phyloP scores from a whole-genome alignment of 805 yeast species.

The Ogataea paraovalis region DNA sequence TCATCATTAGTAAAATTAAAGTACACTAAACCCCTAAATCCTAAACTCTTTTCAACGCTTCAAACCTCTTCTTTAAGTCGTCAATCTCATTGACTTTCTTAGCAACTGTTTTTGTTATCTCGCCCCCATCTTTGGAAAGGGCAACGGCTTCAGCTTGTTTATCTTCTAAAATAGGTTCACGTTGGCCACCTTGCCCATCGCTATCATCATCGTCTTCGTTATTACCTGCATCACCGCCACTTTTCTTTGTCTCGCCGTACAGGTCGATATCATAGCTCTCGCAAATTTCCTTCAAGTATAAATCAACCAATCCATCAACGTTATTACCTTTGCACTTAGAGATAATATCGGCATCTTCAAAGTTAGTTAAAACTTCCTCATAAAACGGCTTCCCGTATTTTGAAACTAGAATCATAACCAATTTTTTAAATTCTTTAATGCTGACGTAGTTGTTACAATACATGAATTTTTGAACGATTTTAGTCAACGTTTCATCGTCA shows the following conservation, averaged over 20 bases:
- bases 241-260: conserved; percentile 16
- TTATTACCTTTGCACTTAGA: conserved; percentile 27
- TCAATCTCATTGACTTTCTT: conserved; percentile 21
- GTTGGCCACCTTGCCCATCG: conserved; percentile 2
- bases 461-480: conserved; percentile 16
- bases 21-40: no score
- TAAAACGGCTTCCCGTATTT: conserved; percentile 24
- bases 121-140: background rate
- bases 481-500: conserved; percentile 15
- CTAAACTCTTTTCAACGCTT: conserved; percentile 43
- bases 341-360: conserved; percentile 15
- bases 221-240: conserved; percentile 2
- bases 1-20: no score
- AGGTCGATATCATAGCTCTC: conserved; percentile 28
- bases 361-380: conserved; percentile 15
- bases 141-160: background rate
- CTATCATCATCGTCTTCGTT: conserved; percentile 7
- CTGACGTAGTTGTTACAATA: conserved; percentile 17
- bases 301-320: conserved; percentile 23
- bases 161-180: background rate
- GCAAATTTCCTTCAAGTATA: conserved; percentile 27
- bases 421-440: conserved; percentile 22
- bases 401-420: conserved; percentile 18
- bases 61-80: conserved; percentile 29
- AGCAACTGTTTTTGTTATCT: background rate